Base-by-base conservation (phyloP, 805 yeast species). In the Pachysolen tannophilus region DNA sequence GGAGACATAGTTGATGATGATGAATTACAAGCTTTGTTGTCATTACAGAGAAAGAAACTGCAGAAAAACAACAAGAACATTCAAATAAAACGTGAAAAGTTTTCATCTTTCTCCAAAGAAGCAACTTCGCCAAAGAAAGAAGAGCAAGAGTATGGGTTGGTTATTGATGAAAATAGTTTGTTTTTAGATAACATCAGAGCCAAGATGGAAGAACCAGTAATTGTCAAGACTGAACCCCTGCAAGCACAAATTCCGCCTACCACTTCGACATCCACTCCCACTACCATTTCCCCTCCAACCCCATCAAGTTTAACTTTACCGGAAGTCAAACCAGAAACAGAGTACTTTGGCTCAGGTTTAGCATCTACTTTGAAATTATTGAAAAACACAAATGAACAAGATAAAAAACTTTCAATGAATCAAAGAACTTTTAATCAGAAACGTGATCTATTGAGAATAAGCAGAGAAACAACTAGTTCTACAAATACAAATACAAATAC, bases 311-410 rank as follows among this genome's bases (percentile, higher is more conserved):
- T 6, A n/a, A n/a, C 6, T 8, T 14, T n/a, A n/a, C n/a, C n/a
- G n/a, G n/a, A n/a, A n/a, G n/a, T n/a, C n/a, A n/a, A n/a, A n/a
- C n/a, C n/a, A n/a, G 28, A 16, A 8, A 30, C 33, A 18, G 29
- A 30, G 18, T 20, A 19, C 18, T 23, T 18, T 5, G 21, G 33
- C 10, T 11, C 52, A 25, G 67, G 70, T 3, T 38, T 65, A 17
- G 63, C 67, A 2, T 56, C 54, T 4, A 52, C 67, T 2, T 48
- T 68, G 16, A 46, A 45, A 28, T 37, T 61, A 26, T 49, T 67
- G 6, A 49, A 53, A 21, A 33, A 29, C 10, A 38, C 33, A 13
- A 27, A 39, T 10, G 34, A 33, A 5, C 15, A 26, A 6, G 34
- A 25, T 3, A 31, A 28, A 7, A 32, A 36, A 21, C 43, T 35